These are phyloP conservation scores for Pterocarpus macrocarpus DNA, from an alignment of 306 rosid species.

Conservation along the genomic window DNA sequence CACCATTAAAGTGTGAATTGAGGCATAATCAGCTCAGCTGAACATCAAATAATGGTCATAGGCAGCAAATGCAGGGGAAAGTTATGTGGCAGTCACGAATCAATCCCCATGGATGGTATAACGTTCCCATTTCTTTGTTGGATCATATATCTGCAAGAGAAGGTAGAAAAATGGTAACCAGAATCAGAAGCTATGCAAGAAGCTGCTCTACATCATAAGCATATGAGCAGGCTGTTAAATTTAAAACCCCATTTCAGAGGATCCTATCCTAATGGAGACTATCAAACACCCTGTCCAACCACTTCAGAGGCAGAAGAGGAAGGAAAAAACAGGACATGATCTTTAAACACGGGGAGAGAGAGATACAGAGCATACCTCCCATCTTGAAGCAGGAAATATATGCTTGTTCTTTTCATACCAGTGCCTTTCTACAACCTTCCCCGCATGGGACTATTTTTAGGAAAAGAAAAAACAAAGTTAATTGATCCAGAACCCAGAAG, in stretches of 20 bases:
- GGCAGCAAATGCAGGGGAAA: too few relatives aligned
- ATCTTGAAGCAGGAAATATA: slow-evolving; percentile 98
- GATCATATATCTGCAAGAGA: slow-evolving; percentile 64
- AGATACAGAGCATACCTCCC: slow-evolving; percentile 69
- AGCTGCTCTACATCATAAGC: slow-evolving; percentile 4
- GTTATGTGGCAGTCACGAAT: slow-evolving; percentile 29
- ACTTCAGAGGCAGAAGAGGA: not conserved
- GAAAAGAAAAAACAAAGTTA: slow-evolving; percentile 10
- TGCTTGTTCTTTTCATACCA: slow-evolving; percentile 99
- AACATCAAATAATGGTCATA: too few relatives aligned
- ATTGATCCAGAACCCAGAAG: slow-evolving; percentile 11
- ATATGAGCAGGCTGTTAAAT: not conserved
- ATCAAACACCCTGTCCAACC: not conserved
- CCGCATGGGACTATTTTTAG: slow-evolving; percentile 86
- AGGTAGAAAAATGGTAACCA: not conserved
- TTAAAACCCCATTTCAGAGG: not conserved
- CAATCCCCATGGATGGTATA: slow-evolving; percentile 81
- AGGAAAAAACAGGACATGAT: too few relatives aligned
- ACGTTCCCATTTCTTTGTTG: slow-evolving; percentile 76
- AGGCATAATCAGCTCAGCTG: too few relatives aligned
- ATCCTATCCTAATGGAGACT: too few relatives aligned
- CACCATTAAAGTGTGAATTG: too few relatives aligned
- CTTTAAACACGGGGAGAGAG: not conserved
- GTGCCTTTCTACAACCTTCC: slow-evolving; percentile 97
- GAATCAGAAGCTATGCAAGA: slow-evolving; percentile 19